Base-by-base conservation (phyloP, 257 asterid species). In the Paulownia fortunei region DNA sequence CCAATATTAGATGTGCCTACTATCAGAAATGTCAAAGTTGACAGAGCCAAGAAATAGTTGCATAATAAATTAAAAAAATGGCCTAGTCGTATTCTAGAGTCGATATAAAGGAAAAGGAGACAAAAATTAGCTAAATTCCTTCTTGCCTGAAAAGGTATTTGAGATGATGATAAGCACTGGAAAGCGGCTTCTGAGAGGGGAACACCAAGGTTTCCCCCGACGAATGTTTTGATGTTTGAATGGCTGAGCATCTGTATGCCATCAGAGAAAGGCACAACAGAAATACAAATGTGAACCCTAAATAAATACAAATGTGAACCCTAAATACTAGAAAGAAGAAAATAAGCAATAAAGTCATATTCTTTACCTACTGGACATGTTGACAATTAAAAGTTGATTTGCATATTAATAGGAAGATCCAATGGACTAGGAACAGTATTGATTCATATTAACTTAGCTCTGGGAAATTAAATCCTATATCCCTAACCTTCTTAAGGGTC, bases 181-280 rank as follows among this genome's bases (percentile, higher is more conserved):
- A 77, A 64, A 73, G 82, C 83, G 67, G 82, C 85, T 73, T 80
- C 85, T 10, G 87, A 85, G 47, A 85, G 87, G 69, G 89, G 89
- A 69, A 80, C 47, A 15, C 89, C 89, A 18, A 82, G 87, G 77
- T 85, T 85, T 16, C 87, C 87, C 41, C 85, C 87, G 10, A 69
- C 73, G 27, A 82, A 85, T 60, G 83, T 80, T 24, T 62, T 34
- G 72, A 80, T 82, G 60, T 80, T 80, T 67, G 36, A 69, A 77
- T 74, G 77, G 37, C 34, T 42, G 54, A 80, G 82, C 60, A 85
- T 80, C 89, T 84, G 56, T 42, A 18, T n/a, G 3, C 32, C 56
- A 42, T 54, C 49, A 24, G 44, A 19, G 41, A 58, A 80, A 80
- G 61, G 18, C 23, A 24, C 18, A 23, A 15, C 23, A 59, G 16